Conservation (phyloP, 1,139 yeast genomes). For the Hemisphaericaspora subhashii region DNA sequence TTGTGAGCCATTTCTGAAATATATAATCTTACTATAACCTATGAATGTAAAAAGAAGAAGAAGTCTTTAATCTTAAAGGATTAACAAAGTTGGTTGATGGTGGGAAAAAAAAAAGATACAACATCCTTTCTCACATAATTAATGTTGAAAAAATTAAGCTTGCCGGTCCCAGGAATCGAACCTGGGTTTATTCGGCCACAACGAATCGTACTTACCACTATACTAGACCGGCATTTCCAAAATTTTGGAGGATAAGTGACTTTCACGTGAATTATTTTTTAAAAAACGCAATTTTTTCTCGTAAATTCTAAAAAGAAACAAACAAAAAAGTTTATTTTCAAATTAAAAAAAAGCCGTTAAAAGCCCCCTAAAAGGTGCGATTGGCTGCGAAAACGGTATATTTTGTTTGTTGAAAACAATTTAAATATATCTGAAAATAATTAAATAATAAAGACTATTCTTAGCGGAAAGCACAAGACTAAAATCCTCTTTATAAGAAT, state of each 20-base stretch:
- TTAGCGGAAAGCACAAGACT: no score
- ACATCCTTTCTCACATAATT: conserved; percentile 1
- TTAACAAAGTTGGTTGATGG: neutral
- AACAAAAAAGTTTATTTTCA: no score
- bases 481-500: no score
- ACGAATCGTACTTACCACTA: conserved; percentile 48
- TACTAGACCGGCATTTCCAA: conserved; percentile 37
- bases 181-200: conserved; percentile 49
- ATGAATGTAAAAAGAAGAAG: neutral
- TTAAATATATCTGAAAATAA: no score
- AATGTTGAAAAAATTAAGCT: conserved; percentile 15
- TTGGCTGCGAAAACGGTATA: no score
- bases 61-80: neutral
- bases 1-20: conserved; percentile 10
- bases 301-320: no score
- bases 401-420: no score
- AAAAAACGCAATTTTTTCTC: neutral
- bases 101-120: conserved; percentile 1
- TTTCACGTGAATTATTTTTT: neutral
- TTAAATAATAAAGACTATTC: no score
- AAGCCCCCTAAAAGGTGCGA: no score
- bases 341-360: no score
- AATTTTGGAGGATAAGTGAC: neutral
- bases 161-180: conserved; percentile 50
- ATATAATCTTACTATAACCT: neutral